Conservation (phyloP, 2,329 filamentous ascomycete species). For the Dendrostoma leiphaemia region DNA sequence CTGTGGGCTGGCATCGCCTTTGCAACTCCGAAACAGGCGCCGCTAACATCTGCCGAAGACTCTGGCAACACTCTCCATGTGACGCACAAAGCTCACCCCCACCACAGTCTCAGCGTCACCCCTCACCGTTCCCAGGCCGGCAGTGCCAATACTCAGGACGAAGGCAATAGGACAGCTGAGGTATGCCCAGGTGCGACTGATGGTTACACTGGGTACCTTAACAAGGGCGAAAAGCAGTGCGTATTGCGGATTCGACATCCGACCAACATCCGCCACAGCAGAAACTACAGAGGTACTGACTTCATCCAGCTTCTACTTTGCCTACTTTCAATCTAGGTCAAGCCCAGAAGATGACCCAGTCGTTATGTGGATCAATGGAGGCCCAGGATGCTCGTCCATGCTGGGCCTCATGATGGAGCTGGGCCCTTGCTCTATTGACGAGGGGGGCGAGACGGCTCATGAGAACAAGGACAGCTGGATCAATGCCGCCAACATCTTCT, state of each 20-base stretch:
- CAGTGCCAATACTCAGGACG: background rate
- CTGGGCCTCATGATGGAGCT: conserved; percentile 23
- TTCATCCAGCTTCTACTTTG: background rate
- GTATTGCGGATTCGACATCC: background rate
- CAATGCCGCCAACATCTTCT: conserved; percentile 48
- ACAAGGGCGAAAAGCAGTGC: background rate
- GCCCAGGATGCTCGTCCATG: conserved; percentile 7
- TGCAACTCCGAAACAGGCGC: background rate
- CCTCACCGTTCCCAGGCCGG: background rate
- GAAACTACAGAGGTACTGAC: background rate
- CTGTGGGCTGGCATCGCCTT: background rate
- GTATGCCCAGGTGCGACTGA: background rate
- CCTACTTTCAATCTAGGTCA: background rate
- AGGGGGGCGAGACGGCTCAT: conserved; percentile 40
- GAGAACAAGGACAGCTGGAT: conserved; percentile 55
- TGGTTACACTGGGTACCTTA: background rate
- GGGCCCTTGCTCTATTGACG: conserved; percentile 54
- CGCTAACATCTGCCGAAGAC: background rate
- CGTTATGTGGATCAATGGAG: conserved; percentile 9
- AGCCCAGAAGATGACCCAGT: background rate
- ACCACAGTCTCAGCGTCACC: background rate
- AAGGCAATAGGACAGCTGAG: background rate
- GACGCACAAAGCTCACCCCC: background rate
- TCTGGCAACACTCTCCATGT: background rate
- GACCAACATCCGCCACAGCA: background rate